Conservation (phyloP, 352 stramenopile genomes). For the Pilasporangium apinafurcum region DNA sequence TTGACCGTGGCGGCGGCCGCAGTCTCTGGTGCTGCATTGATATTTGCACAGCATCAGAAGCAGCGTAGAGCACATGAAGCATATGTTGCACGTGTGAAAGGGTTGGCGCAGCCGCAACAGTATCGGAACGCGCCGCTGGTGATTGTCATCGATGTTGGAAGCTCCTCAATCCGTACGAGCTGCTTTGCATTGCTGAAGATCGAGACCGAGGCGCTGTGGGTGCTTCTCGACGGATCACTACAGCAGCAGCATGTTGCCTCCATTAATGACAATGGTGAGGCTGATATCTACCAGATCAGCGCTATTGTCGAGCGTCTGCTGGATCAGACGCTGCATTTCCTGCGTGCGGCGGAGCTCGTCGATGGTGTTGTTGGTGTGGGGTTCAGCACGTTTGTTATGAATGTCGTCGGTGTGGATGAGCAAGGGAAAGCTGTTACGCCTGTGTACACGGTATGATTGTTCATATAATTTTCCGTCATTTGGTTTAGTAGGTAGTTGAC, state of each 20-base stretch:
- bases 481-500: no score
- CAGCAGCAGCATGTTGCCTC: constrained; percentile 48
- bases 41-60: no score
- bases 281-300: constrained; percentile 35
- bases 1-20: no score
- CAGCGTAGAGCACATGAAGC: constrained; percentile 13
- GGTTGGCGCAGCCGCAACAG: constrained; percentile 23
- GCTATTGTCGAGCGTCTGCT: constrained; percentile 44
- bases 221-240: constrained; percentile 56
- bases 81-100: constrained; percentile 13
- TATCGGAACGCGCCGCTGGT: constrained; percentile 41
- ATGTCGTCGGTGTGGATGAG: constrained; percentile 84
- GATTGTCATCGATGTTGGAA: constrained; percentile 90
- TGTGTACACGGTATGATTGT: constrained; percentile 57
- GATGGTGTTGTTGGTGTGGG: constrained; percentile 68
- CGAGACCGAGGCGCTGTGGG: no score
- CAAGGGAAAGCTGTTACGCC: constrained; percentile 60
- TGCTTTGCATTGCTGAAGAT: constrained; percentile 62
- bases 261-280: constrained; percentile 50
- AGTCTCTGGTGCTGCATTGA: no score
- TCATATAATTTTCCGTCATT: neutral
- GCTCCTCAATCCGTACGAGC: constrained; percentile 89
- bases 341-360: constrained; percentile 33
- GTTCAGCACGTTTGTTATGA: constrained; percentile 94
- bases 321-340: constrained; percentile 35